Evolutionary conservation across 2,329 filamentous ascomycete species (phyloP).

Genomic region (Clonostachys sp.): DNA sequence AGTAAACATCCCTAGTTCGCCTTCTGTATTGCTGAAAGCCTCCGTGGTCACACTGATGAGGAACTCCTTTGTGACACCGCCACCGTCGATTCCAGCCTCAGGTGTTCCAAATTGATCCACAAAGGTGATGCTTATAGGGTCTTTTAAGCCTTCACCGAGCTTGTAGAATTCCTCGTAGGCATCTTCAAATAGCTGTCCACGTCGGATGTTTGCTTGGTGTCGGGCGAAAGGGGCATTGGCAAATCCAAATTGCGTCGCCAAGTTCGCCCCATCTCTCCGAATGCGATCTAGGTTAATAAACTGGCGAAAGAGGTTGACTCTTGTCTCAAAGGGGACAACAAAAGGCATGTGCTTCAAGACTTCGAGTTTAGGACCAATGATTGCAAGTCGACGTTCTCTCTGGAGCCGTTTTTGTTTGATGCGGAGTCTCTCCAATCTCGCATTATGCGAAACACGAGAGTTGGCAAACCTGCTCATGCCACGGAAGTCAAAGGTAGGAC

Average conservation of each 20-base stretch:
- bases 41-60: conserved; percentile 83
- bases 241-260: background rate
- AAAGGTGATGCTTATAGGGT: conserved; percentile 95
- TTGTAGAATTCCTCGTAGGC: conserved; percentile 80
- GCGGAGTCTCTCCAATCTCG: conserved; percentile 58
- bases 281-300: conserved; percentile 73
- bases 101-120: conserved; percentile 82
- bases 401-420: conserved; percentile 62
- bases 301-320: conserved; percentile 88
- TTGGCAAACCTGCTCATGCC: background rate
- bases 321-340: conserved; percentile 85
- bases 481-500: conserved; percentile 16
- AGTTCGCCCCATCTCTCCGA: conserved; percentile 11
- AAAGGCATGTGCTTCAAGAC: conserved; percentile 96
- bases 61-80: conserved; percentile 96
- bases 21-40: conserved; percentile 63
- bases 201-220: conserved; percentile 75
- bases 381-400: conserved; percentile 67
- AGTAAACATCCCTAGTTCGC: conserved; percentile 58
- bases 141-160: conserved; percentile 79
- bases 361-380: conserved; percentile 80
- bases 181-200: conserved; percentile 78
- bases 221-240: background rate
- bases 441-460: conserved; percentile 52
- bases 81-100: conserved; percentile 94